Conservation (phyloP, 179 eudicot species). For the Vitellaria paradoxa region DNA sequence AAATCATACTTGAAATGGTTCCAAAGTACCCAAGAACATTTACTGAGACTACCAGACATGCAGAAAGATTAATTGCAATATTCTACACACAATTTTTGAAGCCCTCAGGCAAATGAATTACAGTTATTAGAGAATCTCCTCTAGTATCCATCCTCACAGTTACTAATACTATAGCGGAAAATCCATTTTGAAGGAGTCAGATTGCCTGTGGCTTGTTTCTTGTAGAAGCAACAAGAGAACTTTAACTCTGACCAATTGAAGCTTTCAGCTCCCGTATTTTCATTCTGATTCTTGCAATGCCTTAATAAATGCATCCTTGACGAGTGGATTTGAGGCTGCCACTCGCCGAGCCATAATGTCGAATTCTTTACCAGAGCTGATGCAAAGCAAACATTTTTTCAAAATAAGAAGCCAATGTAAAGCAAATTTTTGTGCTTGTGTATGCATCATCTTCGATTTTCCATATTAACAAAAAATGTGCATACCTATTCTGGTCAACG, state of each 20-base stretch:
- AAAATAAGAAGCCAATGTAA: neutral
- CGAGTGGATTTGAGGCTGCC: constrained; percentile 72
- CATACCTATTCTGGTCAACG: neutral
- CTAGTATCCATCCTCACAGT: too few species aligned
- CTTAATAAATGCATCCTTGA: constrained; percentile 61
- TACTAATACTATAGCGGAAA: neutral
- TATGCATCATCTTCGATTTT: neutral
- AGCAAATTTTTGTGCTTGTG: neutral
- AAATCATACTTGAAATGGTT: too few species aligned
- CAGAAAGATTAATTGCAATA: too few species aligned
- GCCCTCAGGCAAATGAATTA: too few species aligned
- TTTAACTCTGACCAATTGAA: too few species aligned
- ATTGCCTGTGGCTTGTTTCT: too few species aligned
- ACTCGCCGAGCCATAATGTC: constrained; percentile 70
- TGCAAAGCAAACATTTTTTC: neutral
- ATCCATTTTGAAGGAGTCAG: too few species aligned
- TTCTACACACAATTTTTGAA: too few species aligned
- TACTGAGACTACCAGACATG: too few species aligned
- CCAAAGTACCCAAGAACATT: too few species aligned
- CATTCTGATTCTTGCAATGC: constrained; percentile 53
- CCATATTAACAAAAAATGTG: neutral
- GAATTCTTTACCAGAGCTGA: constrained; percentile 75
- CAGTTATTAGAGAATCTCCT: too few species aligned
- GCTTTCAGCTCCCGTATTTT: neutral
- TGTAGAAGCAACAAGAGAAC: too few species aligned